Conservation (phyloP, 2,329 filamentous ascomycete species). For the Ascosphaera pollenicola region DNA sequence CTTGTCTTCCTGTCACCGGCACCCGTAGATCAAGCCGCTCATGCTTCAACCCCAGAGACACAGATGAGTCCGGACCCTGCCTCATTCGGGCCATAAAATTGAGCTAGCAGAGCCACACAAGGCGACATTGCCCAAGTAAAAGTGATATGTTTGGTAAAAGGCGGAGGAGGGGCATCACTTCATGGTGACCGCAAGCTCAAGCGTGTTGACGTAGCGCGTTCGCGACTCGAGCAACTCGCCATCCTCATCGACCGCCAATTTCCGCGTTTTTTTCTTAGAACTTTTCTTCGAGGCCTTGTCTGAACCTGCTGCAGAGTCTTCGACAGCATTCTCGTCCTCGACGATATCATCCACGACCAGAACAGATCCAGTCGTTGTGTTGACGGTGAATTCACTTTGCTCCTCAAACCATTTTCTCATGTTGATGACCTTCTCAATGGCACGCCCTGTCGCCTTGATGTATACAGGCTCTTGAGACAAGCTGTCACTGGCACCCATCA, state of each 20-base stretch:
- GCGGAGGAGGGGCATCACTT: constrained; percentile 11
- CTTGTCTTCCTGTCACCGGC: too few relatives aligned
- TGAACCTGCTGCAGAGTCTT: constrained; percentile 10
- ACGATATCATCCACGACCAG: constrained; percentile 38
- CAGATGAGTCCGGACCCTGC: background rate
- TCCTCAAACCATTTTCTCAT: constrained; percentile 34
- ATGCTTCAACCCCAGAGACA: background rate
- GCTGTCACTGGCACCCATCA: constrained; percentile 14
- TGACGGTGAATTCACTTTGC: constrained; percentile 27
- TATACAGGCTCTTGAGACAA: constrained; percentile 27
- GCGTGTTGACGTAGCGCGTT: constrained; percentile 25
- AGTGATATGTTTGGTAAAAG: background rate
- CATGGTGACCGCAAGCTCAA: constrained; percentile 22
- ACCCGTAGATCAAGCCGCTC: too few relatives aligned
- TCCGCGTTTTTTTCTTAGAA: constrained; percentile 11
- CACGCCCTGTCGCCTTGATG: constrained; percentile 37
- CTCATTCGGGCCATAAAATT: background rate
- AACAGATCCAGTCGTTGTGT: constrained; percentile 32
- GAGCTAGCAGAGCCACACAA: background rate
- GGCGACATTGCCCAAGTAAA: background rate
- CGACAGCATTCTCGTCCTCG: constrained; percentile 12
- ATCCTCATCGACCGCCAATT: constrained; percentile 9
- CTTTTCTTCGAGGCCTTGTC: constrained; percentile 5
- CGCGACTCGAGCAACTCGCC: constrained; percentile 21
- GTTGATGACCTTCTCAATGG: constrained; percentile 33